phyloP scores from a whole-genome alignment of 2,329 filamentous ascomycete genomes.

The Alternaria sp. region DNA sequence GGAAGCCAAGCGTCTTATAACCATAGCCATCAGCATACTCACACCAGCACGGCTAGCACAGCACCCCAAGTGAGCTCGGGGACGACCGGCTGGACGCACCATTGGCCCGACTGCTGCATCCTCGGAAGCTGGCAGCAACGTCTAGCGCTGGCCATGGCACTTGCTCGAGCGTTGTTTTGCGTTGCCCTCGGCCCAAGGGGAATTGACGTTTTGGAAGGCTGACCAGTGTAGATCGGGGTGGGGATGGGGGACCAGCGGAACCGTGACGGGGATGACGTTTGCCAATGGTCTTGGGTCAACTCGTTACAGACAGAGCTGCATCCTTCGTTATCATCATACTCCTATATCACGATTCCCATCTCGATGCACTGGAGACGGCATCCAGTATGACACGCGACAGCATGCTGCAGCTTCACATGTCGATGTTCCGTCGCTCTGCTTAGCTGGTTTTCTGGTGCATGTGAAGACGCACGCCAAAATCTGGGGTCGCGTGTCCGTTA shows the following conservation, averaged over 20 bases:
- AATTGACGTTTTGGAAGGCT: slow-evolving; percentile 22
- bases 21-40: slow-evolving; percentile 22
- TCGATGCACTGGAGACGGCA: neutral
- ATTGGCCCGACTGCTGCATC: slow-evolving; percentile 43
- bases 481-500: slow-evolving; percentile 18
- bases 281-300: slow-evolving; percentile 38
- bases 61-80: slow-evolving; percentile 30
- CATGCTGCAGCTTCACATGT: slow-evolving; percentile 40
- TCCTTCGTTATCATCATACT: neutral
- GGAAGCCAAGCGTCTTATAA: slow-evolving; percentile 43
- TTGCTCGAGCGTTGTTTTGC: slow-evolving; percentile 14
- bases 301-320: slow-evolving; percentile 5
- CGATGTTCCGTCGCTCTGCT: slow-evolving; percentile 9
- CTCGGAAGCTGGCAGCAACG: slow-evolving; percentile 33
- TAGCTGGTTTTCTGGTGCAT: slow-evolving; percentile 26
- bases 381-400: slow-evolving; percentile 36
- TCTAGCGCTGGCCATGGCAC: slow-evolving; percentile 1
- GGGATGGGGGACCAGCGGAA: slow-evolving; percentile 33
- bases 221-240: slow-evolving; percentile 31
- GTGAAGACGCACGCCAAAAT: slow-evolving; percentile 34
- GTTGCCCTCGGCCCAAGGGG: slow-evolving; percentile 46
- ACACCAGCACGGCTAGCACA: slow-evolving; percentile 14
- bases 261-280: slow-evolving; percentile 42
- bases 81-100: slow-evolving; percentile 42
- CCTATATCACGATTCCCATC: neutral